phyloP scores from a whole-genome alignment of 75 land plant genomes.

The Cryptomeria japonica region DNA sequence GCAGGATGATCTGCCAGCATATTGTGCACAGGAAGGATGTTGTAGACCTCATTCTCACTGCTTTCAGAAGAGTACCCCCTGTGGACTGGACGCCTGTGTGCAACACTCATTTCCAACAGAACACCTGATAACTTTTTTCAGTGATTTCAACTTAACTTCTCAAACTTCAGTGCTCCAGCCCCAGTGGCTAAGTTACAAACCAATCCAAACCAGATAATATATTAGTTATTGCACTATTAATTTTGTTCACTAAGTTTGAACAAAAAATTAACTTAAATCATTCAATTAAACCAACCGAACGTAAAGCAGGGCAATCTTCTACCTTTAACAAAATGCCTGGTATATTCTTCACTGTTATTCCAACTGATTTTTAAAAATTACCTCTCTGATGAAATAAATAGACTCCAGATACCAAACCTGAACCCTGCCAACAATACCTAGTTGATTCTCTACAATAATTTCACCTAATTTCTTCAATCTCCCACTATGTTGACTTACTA shows the following conservation, averaged over 20 bases:
- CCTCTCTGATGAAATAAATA: background rate
- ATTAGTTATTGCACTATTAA: background rate
- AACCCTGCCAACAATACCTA: background rate
- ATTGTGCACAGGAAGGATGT: constrained; percentile 89
- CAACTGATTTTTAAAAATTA: background rate
- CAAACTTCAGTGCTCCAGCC: background rate
- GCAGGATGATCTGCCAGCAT: constrained; percentile 82
- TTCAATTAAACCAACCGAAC: background rate
- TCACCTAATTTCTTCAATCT: background rate
- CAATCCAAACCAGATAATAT: background rate
- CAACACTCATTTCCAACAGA: constrained; percentile 6
- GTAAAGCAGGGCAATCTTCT: background rate
- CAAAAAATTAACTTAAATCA: background rate
- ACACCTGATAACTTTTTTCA: background rate
- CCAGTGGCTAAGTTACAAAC: background rate
- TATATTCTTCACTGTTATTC: background rate
- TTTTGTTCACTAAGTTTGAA: background rate
- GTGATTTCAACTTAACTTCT: background rate
- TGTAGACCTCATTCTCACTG: constrained; percentile 43
- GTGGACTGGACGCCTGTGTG: background rate
- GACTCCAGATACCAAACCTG: background rate
- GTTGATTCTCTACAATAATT: background rate
- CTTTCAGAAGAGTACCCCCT: background rate
- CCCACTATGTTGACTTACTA: background rate
- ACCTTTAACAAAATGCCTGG: constrained; percentile 7